Base-by-base conservation (phyloP, 2,329 filamentous ascomycete species). In the Aspergillus hortae region DNA sequence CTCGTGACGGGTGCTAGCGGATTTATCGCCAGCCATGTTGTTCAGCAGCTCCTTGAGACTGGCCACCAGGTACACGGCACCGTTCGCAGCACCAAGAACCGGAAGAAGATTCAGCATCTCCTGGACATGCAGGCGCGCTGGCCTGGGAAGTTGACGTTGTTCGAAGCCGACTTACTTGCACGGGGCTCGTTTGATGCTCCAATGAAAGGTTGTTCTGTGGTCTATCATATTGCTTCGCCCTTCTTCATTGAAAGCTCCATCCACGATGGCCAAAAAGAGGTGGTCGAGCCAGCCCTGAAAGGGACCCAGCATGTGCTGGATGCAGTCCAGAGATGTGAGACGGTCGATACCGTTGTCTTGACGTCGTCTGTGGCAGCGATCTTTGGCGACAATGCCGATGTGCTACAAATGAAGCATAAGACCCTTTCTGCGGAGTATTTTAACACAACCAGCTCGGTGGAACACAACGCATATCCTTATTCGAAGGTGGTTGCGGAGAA, bases 211-310 rank as follows among this genome's bases (percentile, higher is more conserved):
- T 68, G 66, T 43, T 48, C 57, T 4, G 61, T 65, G 2, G 64
- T 73, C 12, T 62, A 69, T 48, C 70, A 71, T 35, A 61, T 71
- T 15, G 70, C 68, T 0, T 67, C 69, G 7, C 70, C 69, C 1
- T 71, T 72, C 33, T 54, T 65, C 9, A 53, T 63, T 35, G 54
- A 60, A 2, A 55, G 61, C 17, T 54, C 59, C 43, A 64, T 67
- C 46, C 58, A 54, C 15, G 58, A 66, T 19, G 61, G 61, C 2
- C 43, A 61, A 32, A 60, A 57, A 17, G 58, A 65, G n/a, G 54
- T 60, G 32, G 60, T 67, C 23, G 56, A 62, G 9, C 65, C 66
- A 1, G 66, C 65, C 23, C 52, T 65, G 9, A 52, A 61, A 17
- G 63, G 61, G 2, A 63, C 62, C 2, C 54, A 54, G 17, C 56